Evolutionary conservation across 73 alveolate genomes (phyloP).

Genomic region (Blepharisma japonicum): DNA sequence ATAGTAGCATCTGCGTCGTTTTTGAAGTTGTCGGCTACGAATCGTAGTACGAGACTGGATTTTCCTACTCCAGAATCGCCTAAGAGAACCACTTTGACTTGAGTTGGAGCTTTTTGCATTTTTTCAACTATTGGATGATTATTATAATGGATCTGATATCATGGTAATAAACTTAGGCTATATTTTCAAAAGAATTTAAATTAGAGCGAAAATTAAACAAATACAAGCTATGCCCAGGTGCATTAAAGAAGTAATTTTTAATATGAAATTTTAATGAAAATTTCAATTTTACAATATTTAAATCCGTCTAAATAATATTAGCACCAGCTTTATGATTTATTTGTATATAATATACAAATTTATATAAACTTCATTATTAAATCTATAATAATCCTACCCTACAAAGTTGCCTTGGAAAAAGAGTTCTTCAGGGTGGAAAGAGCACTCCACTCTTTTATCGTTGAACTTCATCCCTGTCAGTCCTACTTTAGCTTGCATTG

Average conservation of each 20-base stretch:
- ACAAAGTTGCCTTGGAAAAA: constrained; percentile 26
- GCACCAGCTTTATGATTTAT: too few relatives aligned
- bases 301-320: too few relatives aligned
- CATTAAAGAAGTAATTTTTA: too few relatives aligned
- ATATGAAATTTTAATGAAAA: too few relatives aligned
- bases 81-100: constrained; percentile 70
- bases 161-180: too few relatives aligned
- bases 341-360: too few relatives aligned
- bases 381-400: constrained; percentile 3
- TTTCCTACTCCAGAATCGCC: constrained; percentile 95
- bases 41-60: constrained; percentile 68
- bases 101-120: constrained; percentile 28
- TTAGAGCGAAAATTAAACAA: too few relatives aligned
- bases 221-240: too few relatives aligned
- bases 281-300: too few relatives aligned
- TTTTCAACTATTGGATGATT: background rate
- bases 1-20: constrained; percentile 63
- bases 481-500: constrained; percentile 26
- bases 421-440: constrained; percentile 38
- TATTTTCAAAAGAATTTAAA: too few relatives aligned
- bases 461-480: background rate
- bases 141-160: too few relatives aligned
- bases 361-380: too few relatives aligned
- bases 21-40: constrained; percentile 53
- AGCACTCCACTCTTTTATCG: constrained; percentile 29